A percentile compares a stretch with the other conserved stretches of the same genome.
These are phyloP conservation scores for Zoysia matrella DNA, from an alignment of 202 grass and related monocot genomes.

Conservation along the genomic window DNA sequence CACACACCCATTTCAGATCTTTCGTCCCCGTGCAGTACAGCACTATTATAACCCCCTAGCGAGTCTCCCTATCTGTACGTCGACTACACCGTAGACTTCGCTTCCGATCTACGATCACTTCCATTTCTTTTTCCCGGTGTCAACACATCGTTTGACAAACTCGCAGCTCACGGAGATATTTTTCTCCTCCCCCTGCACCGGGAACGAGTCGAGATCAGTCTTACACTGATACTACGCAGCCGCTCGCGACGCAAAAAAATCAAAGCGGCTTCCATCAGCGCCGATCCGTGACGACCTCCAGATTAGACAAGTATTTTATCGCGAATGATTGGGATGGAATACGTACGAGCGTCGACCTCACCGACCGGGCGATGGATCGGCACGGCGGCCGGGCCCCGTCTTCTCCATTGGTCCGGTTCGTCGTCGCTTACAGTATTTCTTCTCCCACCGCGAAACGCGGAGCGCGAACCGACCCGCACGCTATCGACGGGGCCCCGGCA, in stretches of 20 bases:
- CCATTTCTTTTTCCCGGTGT: not conserved
- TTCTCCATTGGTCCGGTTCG: not conserved
- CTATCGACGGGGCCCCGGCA: not conserved
- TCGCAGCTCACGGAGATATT: constrained; percentile 12
- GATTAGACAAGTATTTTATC: constrained; percentile 27
- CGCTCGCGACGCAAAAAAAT: constrained; percentile 29
- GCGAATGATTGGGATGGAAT: constrained; percentile 39
- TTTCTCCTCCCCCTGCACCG: not conserved
- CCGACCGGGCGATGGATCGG: not conserved
- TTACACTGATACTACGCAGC: constrained; percentile 28
- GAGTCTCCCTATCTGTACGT: not conserved
- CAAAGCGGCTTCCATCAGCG: not conserved
- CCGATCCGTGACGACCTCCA: constrained; percentile 43
- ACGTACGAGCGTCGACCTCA: not conserved
- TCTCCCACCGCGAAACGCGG: constrained; percentile 51
- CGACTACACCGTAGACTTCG: constrained; percentile 4
- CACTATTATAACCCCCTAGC: too few relatives aligned
- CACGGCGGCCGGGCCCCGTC: not conserved
- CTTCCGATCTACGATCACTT: constrained; percentile 26
- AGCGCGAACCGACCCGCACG: constrained; percentile 50
- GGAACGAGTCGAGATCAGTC: constrained; percentile 46
- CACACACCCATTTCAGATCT: too few relatives aligned
- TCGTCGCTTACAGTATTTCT: not conserved
- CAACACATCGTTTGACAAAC: constrained; percentile 24
- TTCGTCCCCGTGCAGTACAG: too few relatives aligned